Evolutionary conservation across 352 stramenopile genomes (phyloP).

Genomic region (Globisporangium cylindrosporum): DNA sequence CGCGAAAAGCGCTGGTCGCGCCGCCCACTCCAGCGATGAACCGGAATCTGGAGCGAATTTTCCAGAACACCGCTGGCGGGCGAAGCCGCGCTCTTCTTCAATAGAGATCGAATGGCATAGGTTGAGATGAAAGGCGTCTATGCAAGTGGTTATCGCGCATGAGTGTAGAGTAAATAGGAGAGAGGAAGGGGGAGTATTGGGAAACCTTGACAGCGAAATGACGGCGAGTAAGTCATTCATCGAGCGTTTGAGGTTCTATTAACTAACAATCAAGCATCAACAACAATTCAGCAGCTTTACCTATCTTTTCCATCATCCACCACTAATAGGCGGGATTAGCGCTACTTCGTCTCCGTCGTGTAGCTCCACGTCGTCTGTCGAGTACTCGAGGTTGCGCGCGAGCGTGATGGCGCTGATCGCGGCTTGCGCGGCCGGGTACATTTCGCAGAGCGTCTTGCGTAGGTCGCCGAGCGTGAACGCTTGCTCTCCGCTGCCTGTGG

Average conservation of each 20-base stretch:
- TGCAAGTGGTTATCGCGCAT: constrained; percentile 1
- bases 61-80: constrained; percentile 48
- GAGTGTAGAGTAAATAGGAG: constrained; percentile 7
- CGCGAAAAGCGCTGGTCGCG: constrained; percentile 33
- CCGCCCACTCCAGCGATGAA: constrained; percentile 24
- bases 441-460: constrained; percentile 38
- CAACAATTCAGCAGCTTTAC: not conserved
- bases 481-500: not conserved
- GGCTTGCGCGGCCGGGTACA: constrained; percentile 43
- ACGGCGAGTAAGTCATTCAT: not conserved
- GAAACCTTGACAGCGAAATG: not conserved
- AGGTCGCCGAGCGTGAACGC: constrained; percentile 42
- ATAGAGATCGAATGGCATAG: constrained; percentile 6
- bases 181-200: not conserved
- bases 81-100: constrained; percentile 16
- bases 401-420: constrained; percentile 61
- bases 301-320: constrained; percentile 26
- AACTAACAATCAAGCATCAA: constrained; percentile 16
- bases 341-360: constrained; percentile 73
- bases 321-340: constrained; percentile 81
- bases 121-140: not conserved
- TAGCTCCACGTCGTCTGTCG: constrained; percentile 42
- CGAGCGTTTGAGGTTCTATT: not conserved
- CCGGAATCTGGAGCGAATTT: constrained; percentile 66
- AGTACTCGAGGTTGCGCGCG: constrained; percentile 76